Evolutionary conservation across 371 early-diverging fungal species (phyloP), one percentile per base, ranked within the genome.

Genomic region (Actinomortierella ambigua): DNA sequence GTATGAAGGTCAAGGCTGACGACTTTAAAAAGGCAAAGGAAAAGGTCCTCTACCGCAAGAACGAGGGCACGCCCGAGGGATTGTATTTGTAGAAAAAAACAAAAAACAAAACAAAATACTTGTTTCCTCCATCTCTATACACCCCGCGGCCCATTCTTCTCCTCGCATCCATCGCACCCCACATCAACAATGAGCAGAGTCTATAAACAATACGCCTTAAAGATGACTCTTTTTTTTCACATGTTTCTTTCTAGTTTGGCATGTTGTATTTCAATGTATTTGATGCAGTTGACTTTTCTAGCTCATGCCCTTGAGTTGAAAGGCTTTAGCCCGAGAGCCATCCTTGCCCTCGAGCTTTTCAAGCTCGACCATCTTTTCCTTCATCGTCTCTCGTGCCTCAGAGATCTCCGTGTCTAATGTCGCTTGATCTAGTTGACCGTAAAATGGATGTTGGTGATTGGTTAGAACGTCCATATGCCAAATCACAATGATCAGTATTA

Each of bases 21-120:
- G 99, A 99, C 82, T 95, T 99, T 76, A 88, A 89, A 75, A 98
- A 98, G 83, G 99, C 99, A 15, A 95, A 94, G 76, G 99, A 99
- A 76, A 99, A 99, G 86, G 98, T 99, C 22, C 84, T 99, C 65
- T 98, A 96, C 79, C 87, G 95, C 75, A 99, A 99, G 92, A 95
- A 91, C 63, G 99, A 97, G 82, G 98, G 98, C 51, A 96, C 96
- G 14, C 99, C 99, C 34, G 99, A 99, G 79, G 99, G 99, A 20
- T 78, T 95, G 59, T 95, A 95, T 65, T 85, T 95, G 71, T 95
- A 89, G 80, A n/a, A n/a, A n/a, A n/a, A n/a, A n/a, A n/a, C n/a
- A n/a, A n/a, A n/a, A n/a, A n/a, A n/a, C n/a, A n/a, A n/a, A n/a
- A n/a, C n/a, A n/a, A n/a, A n/a, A n/a, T n/a, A n/a, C n/a, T n/a